These are phyloP conservation scores for Hyaloscypha hepaticicola DNA, from an alignment of 495 filamentous ascomycete genomes.

Conservation along the genomic window DNA sequence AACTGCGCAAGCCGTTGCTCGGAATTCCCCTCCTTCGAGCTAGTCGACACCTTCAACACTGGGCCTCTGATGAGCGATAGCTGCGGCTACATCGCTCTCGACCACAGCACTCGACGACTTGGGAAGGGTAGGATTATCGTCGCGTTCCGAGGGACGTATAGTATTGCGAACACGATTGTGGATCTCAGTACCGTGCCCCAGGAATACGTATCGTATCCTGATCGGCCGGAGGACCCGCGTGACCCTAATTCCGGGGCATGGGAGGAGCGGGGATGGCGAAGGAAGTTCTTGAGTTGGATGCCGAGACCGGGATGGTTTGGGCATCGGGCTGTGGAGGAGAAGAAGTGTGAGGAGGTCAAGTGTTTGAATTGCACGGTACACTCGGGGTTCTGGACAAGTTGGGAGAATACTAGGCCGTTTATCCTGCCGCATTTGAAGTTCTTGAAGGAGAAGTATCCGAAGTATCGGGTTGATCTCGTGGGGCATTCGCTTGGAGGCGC, in stretches of 20 bases:
- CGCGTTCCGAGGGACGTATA: conserved; percentile 96
- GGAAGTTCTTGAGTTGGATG: conserved; percentile 8
- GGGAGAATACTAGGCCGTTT: conserved; percentile 65
- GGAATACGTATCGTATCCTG: conserved; percentile 83
- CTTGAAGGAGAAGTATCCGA: conserved; percentile 53
- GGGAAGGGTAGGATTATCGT: conserved; percentile 60
- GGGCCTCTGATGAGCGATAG: conserved; percentile 84
- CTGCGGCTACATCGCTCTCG: conserved; percentile 90
- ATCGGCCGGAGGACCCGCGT: conserved; percentile 32
- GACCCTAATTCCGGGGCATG: background rate
- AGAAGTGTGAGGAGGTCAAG: conserved; percentile 36
- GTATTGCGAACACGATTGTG: conserved; percentile 81
- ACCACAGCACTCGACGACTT: conserved; percentile 50
- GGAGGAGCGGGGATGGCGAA: background rate
- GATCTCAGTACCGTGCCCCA: conserved; percentile 88
- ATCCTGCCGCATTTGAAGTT: conserved; percentile 60
- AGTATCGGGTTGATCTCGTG: conserved; percentile 72
- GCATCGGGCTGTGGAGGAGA: conserved; percentile 13
- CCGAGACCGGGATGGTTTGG: background rate
- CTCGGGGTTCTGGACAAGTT: conserved; percentile 81
- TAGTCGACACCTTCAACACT: conserved; percentile 87
- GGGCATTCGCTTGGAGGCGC: conserved; percentile 90
- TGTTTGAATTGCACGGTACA: conserved; percentile 91
- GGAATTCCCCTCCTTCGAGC: conserved; percentile 75
- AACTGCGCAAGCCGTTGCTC: conserved; percentile 77